These are phyloP conservation scores for Fusarium pseudograminearum DNA, from an alignment of 2,329 filamentous ascomycete genomes.

Conservation along the genomic window DNA sequence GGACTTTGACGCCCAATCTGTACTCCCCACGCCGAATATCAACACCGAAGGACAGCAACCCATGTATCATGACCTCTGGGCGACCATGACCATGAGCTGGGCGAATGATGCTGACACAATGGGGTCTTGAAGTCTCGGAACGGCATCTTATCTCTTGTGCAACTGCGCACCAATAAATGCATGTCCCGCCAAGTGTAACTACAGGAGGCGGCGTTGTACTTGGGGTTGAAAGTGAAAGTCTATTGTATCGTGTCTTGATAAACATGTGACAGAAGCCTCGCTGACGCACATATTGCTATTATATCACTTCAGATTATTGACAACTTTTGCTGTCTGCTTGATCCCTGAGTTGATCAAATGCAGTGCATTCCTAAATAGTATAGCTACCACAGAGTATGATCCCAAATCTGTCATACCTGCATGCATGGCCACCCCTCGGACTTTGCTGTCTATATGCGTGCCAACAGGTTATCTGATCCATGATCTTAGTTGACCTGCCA, in stretches of 20 bases:
- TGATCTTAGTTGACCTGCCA: constrained; percentile 4
- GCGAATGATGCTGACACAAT: constrained; percentile 42
- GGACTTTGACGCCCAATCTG: constrained; percentile 42
- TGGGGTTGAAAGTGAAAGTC: neutral
- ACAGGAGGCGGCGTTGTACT: neutral
- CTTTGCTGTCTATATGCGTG: neutral
- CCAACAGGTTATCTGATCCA: constrained; percentile 18
- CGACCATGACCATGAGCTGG: constrained; percentile 63
- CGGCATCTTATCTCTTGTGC: neutral
- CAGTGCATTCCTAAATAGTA: neutral
- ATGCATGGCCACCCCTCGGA: constrained; percentile 7
- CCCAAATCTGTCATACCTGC: constrained; percentile 16
- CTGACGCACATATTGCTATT: neutral
- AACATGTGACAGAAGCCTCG: constrained; percentile 17
- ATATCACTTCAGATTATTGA: neutral
- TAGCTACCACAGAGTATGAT: neutral
- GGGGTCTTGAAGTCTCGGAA: constrained; percentile 3
- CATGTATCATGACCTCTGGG: constrained; percentile 60
- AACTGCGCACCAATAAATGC: neutral
- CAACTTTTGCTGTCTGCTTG: neutral
- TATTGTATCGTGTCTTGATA: neutral
- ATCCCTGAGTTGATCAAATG: constrained; percentile 2
- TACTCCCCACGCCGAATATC: constrained; percentile 3
- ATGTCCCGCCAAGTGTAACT: neutral
- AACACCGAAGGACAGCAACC: constrained; percentile 40